Percentiles rank a stretch among this genome's conserved stretches.
Evolutionary conservation across 2,329 filamentous ascomycete genomes (phyloP).

Genomic region (Colletotrichum phormii): DNA sequence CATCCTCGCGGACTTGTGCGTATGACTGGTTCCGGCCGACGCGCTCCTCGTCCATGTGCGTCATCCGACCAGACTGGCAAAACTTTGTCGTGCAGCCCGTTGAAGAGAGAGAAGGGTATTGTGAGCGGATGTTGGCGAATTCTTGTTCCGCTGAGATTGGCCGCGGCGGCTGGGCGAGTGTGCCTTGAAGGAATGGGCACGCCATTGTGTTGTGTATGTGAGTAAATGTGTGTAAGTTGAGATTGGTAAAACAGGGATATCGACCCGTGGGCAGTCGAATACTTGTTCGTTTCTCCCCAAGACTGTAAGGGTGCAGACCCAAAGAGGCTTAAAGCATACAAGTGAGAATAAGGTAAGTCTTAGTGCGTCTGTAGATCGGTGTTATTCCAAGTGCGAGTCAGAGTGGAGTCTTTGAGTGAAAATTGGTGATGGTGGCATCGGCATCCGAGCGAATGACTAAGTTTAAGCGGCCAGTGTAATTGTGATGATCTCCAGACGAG

Average conservation of each 20-base stretch:
- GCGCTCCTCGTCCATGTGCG: constrained; percentile 32
- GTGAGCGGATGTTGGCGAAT: constrained; percentile 32
- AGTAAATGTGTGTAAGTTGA: not conserved
- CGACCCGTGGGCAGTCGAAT: not conserved
- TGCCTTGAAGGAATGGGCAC: constrained; percentile 32
- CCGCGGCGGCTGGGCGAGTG: constrained; percentile 24
- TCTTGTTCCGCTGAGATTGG: constrained; percentile 27
- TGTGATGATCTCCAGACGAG: constrained; percentile 18
- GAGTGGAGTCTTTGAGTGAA: constrained; percentile 22
- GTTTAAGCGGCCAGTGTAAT: not conserved
- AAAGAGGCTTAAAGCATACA: not conserved
- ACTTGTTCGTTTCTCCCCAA: not conserved
- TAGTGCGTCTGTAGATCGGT: not conserved
- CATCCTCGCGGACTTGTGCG: constrained; percentile 34
- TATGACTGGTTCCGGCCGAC: constrained; percentile 33
- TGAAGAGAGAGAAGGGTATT: constrained; percentile 27
- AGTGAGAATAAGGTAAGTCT: not conserved
- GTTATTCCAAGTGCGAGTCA: not conserved
- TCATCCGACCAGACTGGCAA: constrained; percentile 34
- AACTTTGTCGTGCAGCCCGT: constrained; percentile 30
- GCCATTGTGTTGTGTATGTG: constrained; percentile 19
- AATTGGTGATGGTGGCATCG: constrained; percentile 31
- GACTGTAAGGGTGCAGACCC: not conserved
- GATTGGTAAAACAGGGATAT: not conserved
- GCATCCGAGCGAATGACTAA: constrained; percentile 24